Conservation (phyloP, 108 stramenopile genomes). For the Asterionellopsis glacialis region DNA sequence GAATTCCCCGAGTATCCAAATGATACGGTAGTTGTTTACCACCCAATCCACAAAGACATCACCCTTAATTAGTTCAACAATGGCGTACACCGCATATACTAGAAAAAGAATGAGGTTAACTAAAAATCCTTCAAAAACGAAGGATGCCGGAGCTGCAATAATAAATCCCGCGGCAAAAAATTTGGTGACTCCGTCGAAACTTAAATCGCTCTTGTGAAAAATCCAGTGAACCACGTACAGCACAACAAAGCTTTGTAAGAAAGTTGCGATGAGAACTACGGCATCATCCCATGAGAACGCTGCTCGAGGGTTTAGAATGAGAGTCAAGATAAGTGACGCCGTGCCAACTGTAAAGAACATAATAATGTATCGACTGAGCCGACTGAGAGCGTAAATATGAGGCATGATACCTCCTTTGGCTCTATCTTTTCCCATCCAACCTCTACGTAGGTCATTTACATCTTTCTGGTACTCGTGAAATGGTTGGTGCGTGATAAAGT, state of each 20-base stretch:
- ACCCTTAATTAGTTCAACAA: conserved; percentile 30
- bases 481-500: conserved; percentile 84
- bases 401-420: conserved; percentile 43
- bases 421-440: conserved; percentile 58
- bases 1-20: conserved; percentile 71
- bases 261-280: conserved; percentile 67
- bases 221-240: conserved; percentile 77
- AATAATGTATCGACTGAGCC: conserved; percentile 67
- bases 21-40: conserved; percentile 33
- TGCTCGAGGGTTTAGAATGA: conserved; percentile 58
- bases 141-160: conserved; percentile 69
- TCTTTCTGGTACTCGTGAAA: conserved; percentile 80
- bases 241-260: conserved; percentile 70
- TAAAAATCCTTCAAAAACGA: conserved; percentile 67
- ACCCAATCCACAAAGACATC: conserved; percentile 53
- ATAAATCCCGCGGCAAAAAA: conserved; percentile 83
- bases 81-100: conserved; percentile 37
- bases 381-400: conserved; percentile 69
- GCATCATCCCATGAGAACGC: conserved; percentile 74
- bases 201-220: conserved; percentile 82
- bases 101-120: conserved; percentile 45
- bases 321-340: conserved; percentile 34
- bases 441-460: conserved; percentile 63
- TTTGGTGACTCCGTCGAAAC: conserved; percentile 83
- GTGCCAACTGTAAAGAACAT: conserved; percentile 30